Evolutionary conservation across 169 alveolate genomes (phyloP).

Genomic region (Eimeria nieschulzi): DNA sequence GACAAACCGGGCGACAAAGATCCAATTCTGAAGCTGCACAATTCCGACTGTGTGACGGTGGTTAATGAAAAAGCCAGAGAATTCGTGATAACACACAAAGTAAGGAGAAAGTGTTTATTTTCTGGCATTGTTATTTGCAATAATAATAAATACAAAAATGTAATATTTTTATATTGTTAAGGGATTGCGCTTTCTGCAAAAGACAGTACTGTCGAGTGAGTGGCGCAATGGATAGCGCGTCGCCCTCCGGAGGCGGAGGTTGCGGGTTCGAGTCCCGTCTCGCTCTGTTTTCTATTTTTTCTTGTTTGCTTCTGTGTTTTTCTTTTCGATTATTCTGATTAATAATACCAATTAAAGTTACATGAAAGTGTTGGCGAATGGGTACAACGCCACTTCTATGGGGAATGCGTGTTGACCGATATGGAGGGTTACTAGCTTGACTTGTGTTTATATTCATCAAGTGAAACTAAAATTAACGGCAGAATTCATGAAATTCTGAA

Average conservation of each 20-base stretch:
- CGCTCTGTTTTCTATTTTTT: constrained; percentile 49
- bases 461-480: too few species aligned
- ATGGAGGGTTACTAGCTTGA: neutral
- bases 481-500: neutral
- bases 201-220: constrained; percentile 64
- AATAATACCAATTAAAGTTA: neutral
- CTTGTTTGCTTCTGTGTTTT: neutral
- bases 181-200: neutral
- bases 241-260: constrained; percentile 97
- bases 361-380: neutral
- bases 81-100: constrained; percentile 70
- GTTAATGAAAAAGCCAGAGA: constrained; percentile 27
- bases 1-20: constrained; percentile 57
- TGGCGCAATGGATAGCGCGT: constrained; percentile 97
- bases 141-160: too few species aligned
- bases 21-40: constrained; percentile 63
- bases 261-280: constrained; percentile 97
- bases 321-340: neutral
- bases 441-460: too few species aligned
- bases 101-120: neutral
- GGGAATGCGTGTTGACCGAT: neutral
- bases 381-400: neutral
- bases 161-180: neutral
- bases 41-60: constrained; percentile 60
- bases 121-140: neutral